phyloP scores from a whole-genome alignment of 2,329 filamentous ascomycete genomes.

The Sclerotinia subarctica region DNA sequence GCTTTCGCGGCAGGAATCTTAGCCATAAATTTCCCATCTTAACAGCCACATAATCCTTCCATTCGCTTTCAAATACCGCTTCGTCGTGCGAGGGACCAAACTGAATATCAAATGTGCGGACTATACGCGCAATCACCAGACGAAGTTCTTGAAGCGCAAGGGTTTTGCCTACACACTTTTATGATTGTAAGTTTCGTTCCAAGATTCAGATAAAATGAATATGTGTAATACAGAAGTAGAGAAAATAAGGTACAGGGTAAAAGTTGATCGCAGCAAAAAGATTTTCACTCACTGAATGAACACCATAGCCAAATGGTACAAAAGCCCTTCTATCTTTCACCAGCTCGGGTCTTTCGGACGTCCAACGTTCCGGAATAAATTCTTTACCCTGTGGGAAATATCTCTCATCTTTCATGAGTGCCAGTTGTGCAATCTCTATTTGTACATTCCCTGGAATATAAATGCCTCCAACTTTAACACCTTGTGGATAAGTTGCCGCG shows the following conservation, averaged over 20 bases:
- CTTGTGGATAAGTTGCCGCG: constrained; percentile 22
- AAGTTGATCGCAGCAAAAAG: neutral
- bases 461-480: constrained; percentile 13
- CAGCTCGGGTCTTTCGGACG: constrained; percentile 19
- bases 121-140: constrained; percentile 19
- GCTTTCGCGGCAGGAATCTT: constrained; percentile 5
- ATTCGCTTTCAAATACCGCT: constrained; percentile 18
- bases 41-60: constrained; percentile 22
- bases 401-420: constrained; percentile 26
- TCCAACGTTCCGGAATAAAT: constrained; percentile 27
- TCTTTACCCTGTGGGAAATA: constrained; percentile 23
- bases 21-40: constrained; percentile 23
- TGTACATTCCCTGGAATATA: constrained; percentile 25
- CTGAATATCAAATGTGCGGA: constrained; percentile 22
- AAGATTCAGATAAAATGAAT: no score
- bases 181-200: neutral
- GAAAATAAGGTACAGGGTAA: neutral
- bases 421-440: constrained; percentile 20
- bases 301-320: constrained; percentile 28
- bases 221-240: neutral
- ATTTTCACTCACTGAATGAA: constrained; percentile 16
- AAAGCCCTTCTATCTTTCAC: constrained; percentile 25
- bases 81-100: constrained; percentile 23
- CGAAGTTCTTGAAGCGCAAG: constrained; percentile 27
- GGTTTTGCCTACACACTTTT: constrained; percentile 25